phyloP scores from a whole-genome alignment of 2,329 filamentous ascomycete genomes.

The Colletotrichum costaricense region DNA sequence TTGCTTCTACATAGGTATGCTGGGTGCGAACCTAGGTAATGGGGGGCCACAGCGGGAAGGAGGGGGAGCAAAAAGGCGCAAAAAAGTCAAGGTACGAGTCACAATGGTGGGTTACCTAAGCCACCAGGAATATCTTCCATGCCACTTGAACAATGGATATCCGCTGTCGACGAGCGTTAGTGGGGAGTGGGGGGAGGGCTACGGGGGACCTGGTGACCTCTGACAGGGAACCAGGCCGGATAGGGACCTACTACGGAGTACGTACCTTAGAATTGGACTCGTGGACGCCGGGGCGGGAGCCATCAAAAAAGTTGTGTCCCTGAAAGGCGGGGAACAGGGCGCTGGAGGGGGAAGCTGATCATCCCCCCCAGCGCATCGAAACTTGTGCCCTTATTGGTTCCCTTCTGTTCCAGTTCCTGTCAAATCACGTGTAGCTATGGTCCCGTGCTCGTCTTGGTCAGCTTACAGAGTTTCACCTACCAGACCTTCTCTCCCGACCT shows the following conservation, averaged over 20 bases:
- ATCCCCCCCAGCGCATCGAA: neutral
- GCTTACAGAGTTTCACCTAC: neutral
- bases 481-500: neutral
- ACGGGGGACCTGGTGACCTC: constrained; percentile 9
- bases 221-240: neutral
- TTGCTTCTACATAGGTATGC: too few relatives aligned
- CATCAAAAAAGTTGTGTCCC: neutral
- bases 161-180: neutral
- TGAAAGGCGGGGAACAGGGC: constrained; percentile 23
- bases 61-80: neutral
- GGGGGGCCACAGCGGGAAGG: too few relatives aligned
- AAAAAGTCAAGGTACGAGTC: neutral
- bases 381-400: neutral
- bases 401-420: neutral
- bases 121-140: neutral
- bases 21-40: too few relatives aligned
- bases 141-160: too few relatives aligned
- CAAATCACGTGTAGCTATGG: neutral
- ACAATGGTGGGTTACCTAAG: neutral
- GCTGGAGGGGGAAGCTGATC: constrained; percentile 17
- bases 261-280: neutral
- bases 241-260: neutral
- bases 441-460: neutral
- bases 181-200: constrained; percentile 5
- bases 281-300: neutral